Evolutionary conservation across 2,329 filamentous ascomycete species (phyloP), one percentile per base, ranked within the genome.

Genomic region (Fusarium fujikuroi): DNA sequence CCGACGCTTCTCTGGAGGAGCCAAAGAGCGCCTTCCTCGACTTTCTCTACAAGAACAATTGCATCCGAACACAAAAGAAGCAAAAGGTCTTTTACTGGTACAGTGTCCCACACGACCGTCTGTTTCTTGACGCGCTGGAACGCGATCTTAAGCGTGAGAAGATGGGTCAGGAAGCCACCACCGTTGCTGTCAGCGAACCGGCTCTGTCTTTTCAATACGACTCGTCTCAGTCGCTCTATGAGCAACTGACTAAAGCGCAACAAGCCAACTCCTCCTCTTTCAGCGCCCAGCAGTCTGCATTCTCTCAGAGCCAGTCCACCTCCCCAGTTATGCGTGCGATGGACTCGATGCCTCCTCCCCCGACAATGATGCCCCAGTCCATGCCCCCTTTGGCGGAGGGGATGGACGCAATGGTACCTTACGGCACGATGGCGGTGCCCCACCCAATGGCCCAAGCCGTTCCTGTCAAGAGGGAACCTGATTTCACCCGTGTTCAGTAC

Each of bases 21-120:
- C 96, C 96, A 63, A 99, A 99, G 89, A 98, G 95, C 85, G 92
- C 93, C 4, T 99, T 99, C 85, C 90, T 99, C 70, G 96, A 99
- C 84, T 99, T 98, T 83, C 88, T 99, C 49, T 99, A 99, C 91
- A 99, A 99, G 89, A 99, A 99, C 90, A 99, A 99, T 87, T 99
- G 96, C 89, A 99, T 99, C 78, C 92, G 96, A 77, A 99, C 96
- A 42, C 96, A 99, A 84, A 99, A 99, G 91, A 99, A 99, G 89
- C 96, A 99, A 82, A 99, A 99, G 88, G 96, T 99, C 75, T 99
- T 99, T 81, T 99, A 98, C 86, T 99, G 96, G 96, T 99, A 98
- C 85, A 98, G 95, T 86, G 96, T 99, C 53, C 96, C 96, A 3
- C 96, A 99, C 83, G 96, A 99, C 84, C 91, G 96, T 61, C 91